phyloP scores from a whole-genome alignment of 108 stramenopile genomes.

The Pelagomonas calceolata region DNA sequence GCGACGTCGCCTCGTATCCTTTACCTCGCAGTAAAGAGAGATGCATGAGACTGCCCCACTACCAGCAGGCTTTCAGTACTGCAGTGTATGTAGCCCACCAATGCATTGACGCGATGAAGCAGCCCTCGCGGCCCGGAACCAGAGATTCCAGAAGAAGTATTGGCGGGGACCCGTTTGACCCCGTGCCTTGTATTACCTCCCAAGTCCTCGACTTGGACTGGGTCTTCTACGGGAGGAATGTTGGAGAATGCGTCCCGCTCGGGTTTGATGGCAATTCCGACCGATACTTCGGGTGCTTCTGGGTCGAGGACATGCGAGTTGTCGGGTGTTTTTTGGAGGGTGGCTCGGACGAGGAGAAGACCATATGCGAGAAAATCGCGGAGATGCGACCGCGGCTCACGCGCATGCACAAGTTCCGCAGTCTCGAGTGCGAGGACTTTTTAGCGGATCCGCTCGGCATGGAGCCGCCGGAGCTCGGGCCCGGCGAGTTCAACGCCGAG shows the following conservation, averaged over 20 bases:
- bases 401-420: constrained; percentile 18
- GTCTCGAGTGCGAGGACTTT: constrained; percentile 15
- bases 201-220: constrained; percentile 19
- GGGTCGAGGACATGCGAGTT: constrained; percentile 14
- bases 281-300: constrained; percentile 23
- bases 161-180: constrained; percentile 3
- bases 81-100: constrained; percentile 5
- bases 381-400: constrained; percentile 17
- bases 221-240: constrained; percentile 25
- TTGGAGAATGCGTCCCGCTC: constrained; percentile 13
- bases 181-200: constrained; percentile 22
- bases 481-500: constrained; percentile 33
- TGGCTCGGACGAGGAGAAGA: constrained; percentile 10
- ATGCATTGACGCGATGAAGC: background rate
- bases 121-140: background rate
- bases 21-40: constrained; percentile 12
- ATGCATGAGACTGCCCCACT: constrained; percentile 3
- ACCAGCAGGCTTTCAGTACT: constrained; percentile 12
- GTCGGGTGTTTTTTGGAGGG: constrained; percentile 13
- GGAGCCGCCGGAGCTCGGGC: constrained; percentile 19
- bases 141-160: too few species aligned
- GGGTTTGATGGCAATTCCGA: constrained; percentile 18
- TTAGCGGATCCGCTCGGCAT: constrained; percentile 23
- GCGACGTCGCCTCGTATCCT: constrained; percentile 23
- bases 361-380: constrained; percentile 13